Conservation (phyloP, 257 asterid genomes). For the Pogostemon cablin region DNA sequence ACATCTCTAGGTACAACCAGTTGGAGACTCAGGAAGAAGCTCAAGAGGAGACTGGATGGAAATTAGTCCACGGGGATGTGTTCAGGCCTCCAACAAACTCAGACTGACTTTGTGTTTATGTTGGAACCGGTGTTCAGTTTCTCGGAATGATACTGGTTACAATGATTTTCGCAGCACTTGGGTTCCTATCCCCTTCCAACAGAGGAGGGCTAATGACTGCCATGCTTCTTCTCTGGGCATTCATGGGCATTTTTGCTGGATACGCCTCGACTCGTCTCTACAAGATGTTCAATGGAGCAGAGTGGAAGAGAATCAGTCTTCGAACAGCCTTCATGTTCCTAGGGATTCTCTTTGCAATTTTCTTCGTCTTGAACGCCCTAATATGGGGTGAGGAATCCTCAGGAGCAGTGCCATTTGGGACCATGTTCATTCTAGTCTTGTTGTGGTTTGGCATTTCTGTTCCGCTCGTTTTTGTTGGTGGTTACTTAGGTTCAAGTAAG, state of each 20-base stretch:
- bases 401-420: constrained; percentile 91
- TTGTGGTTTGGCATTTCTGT: constrained; percentile 90
- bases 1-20: constrained; percentile 88
- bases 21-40: constrained; percentile 95
- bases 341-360: constrained; percentile 59
- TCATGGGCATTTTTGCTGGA: constrained; percentile 92
- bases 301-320: constrained; percentile 85
- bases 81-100: constrained; percentile 87
- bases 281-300: constrained; percentile 89
- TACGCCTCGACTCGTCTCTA: constrained; percentile 82
- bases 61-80: constrained; percentile 88
- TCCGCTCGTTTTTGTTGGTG: constrained; percentile 86
- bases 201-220: constrained; percentile 95
- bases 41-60: constrained; percentile 97
- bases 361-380: constrained; percentile 76
- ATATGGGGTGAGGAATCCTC: constrained; percentile 93
- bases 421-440: constrained; percentile 77
- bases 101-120: constrained; percentile 75
- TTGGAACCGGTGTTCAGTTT: constrained; percentile 90
- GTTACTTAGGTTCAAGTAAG: constrained; percentile 75
- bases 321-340: constrained; percentile 82
- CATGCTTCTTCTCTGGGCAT: constrained; percentile 88
- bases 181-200: constrained; percentile 91
- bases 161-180: constrained; percentile 81
- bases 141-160: constrained; percentile 83